Evolutionary conservation across 352 stramenopile species (phyloP).

Genomic region (Pythium folliculosum): DNA sequence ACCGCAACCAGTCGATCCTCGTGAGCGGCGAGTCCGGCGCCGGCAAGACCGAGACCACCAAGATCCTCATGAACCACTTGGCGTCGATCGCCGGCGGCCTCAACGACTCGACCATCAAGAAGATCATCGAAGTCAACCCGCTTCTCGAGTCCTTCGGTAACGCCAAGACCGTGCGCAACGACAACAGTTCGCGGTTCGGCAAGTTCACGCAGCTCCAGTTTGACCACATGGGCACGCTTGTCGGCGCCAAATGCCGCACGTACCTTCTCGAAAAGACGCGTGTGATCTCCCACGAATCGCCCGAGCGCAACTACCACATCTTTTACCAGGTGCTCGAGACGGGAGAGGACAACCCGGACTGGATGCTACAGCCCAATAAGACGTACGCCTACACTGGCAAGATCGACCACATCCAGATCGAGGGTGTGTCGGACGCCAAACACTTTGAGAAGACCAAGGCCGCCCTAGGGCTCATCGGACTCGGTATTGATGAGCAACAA

Average conservation of each 20-base stretch:
- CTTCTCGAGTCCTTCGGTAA: slow-evolving; percentile 87
- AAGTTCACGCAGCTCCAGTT: slow-evolving; percentile 69
- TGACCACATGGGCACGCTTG: slow-evolving; percentile 56
- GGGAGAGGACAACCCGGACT: slow-evolving; percentile 29
- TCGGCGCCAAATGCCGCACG: slow-evolving; percentile 77
- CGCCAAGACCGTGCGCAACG: slow-evolving; percentile 53
- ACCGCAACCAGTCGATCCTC: slow-evolving; percentile 82
- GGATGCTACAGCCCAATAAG: slow-evolving; percentile 53
- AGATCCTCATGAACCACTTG: slow-evolving; percentile 90
- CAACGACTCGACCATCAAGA: slow-evolving; percentile 78
- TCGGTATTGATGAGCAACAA: slow-evolving; percentile 52
- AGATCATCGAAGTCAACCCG: slow-evolving; percentile 83
- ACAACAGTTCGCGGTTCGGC: slow-evolving; percentile 52
- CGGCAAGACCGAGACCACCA: slow-evolving; percentile 89
- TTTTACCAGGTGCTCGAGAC: slow-evolving; percentile 65
- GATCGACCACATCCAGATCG: slow-evolving; percentile 59
- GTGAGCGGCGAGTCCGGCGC: slow-evolving; percentile 86
- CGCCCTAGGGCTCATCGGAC: slow-evolving; percentile 65
- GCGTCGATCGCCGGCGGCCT: slow-evolving; percentile 64
- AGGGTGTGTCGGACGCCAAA: slow-evolving; percentile 68
- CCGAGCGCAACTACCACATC: slow-evolving; percentile 84
- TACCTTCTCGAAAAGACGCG: slow-evolving; percentile 95
- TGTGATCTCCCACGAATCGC: slow-evolving; percentile 69
- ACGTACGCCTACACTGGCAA: slow-evolving; percentile 69
- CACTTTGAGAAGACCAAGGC: slow-evolving; percentile 73